Evolutionary conservation across 2,329 filamentous ascomycete genomes (phyloP), one percentile per base, ranked within the genome.

Genomic region (Neocatenulostroma microsporum): DNA sequence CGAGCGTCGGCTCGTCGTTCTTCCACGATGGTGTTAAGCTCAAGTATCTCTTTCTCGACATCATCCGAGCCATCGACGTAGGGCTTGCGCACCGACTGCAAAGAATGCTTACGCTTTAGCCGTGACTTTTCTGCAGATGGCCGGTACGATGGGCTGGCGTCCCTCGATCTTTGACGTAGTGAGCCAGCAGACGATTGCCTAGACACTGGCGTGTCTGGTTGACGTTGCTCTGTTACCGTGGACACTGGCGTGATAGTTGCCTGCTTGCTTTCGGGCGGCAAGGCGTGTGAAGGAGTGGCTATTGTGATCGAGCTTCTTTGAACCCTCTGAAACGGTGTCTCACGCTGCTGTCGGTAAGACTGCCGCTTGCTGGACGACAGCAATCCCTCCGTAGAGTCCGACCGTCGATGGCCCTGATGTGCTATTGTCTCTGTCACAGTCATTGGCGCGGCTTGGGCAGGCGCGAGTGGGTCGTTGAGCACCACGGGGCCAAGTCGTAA

Each of bases 11-110:
- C 60, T n/a, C 64, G 54, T 12, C 60, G 60, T 45, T 69, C 64
- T 46, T 69, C 64, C 32, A 69, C 61, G 34, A 69, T 69, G 15
- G 62, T 68, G 50, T 70, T 68, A 37, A 69, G 59, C 47, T 69
- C 66, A 3, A 63, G 57, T 34, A 69, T 64, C 11, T 64, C 67
- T 21, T 62, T 58, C 21, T 70, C 67, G 7, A 69, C 52, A 30
- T 64, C 62, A 8, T 47, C 42, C 2, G 19, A 52, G 30, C 21
- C 37, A 24, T 62, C 59, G 13, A 19, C 31, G 18, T n/a, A 36
- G 11, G 34, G 14, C 25, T 34, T 37, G 28, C 46, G 43, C n/a
- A 47, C 30, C 8, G 42, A 42, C 23, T 45, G 47, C 17, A 13
- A 14, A 2, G 53, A 56, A 21, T 47, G 46, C 36, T 60, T 57